Conservation (phyloP, 768 basidiomycete genomes). For the Zangia roseola region DNA sequence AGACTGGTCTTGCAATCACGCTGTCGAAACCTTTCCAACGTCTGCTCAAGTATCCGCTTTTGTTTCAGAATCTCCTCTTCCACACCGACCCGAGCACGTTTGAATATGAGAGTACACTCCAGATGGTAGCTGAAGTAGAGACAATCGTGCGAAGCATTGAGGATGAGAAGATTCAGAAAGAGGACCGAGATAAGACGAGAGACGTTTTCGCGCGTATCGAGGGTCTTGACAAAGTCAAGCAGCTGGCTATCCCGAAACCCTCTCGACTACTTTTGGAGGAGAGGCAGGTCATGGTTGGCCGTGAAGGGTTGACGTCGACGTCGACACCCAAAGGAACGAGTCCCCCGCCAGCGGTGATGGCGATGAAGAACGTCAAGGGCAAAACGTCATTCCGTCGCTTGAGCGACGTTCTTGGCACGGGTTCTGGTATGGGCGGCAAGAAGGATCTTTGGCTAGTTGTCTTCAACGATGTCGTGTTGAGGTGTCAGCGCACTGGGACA, state of each 20-base stretch:
- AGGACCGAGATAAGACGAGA: constrained; percentile 92
- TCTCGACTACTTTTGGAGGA: constrained; percentile 88
- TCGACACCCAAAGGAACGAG: constrained; percentile 30
- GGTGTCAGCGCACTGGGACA: constrained; percentile 87
- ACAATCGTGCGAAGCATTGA: constrained; percentile 95
- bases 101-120: constrained; percentile 94
- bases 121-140: constrained; percentile 98
- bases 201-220: constrained; percentile 97
- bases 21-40: constrained; percentile 97
- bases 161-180: constrained; percentile 96
- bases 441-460: constrained; percentile 93
- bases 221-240: constrained; percentile 90
- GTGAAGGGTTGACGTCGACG: constrained; percentile 20
- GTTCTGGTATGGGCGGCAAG: constrained; percentile 59
- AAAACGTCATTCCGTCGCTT: constrained; percentile 88
- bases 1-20: constrained; percentile 92
- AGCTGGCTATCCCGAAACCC: constrained; percentile 88
- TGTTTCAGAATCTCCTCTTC: constrained; percentile 96
- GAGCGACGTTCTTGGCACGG: constrained; percentile 78
- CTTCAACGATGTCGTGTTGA: constrained; percentile 93
- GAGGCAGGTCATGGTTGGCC: constrained; percentile 46
- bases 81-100: constrained; percentile 96
- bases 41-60: constrained; percentile 91
- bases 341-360: constrained; percentile 36
- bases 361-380: constrained; percentile 62